Evolutionary conservation across 1,139 yeast species (phyloP), one percentile per base, ranked within the genome.

Genomic region (Zygosaccharomyces sapae): DNA sequence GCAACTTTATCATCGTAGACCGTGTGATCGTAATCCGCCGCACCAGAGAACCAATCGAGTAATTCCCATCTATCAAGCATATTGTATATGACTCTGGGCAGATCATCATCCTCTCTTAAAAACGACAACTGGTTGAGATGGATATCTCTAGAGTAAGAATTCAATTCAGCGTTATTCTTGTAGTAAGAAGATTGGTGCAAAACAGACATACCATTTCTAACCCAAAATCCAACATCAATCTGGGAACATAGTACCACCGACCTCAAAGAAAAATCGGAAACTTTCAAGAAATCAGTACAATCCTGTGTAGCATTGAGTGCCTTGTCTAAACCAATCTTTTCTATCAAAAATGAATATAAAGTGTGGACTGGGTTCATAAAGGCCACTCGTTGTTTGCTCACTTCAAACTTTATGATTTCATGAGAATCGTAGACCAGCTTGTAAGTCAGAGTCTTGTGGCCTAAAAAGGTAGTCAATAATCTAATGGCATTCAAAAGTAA

Each of bases 51-150:
- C 83, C 88, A 82, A 0, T 68, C 68, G 16, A 70, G 55, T 27
- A 85, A 59, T 52, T 79, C 87, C 82, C 85, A 84, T 50, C 86
- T 70, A 45, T 78, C 80, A 41, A 82, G 65, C 46, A 82, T 70
- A 46, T 80, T 78, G 41, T 77, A 62, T 1, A 79, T 65, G 0
- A 71, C 65, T 35, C 70, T 61, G 22, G 65, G 62, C 3, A 64
- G 52, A 22, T 70, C 70, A 7, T 80, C 76, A 25, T 69, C 69
- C 39, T 75, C 78, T 6, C 70, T 55, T 9, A 81, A 53, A 7
- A 78, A 66, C 0, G 80, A 73, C n/a, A 81, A 49, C 61, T 85
- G 92, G 51, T 72, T 72, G 44, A 83, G 58, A 56, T 79, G 83
- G 22, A 84, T 62, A 57, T 83, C 88, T 65, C 81, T 59, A 57